Base-by-base conservation (phyloP, 495 filamentous ascomycete species). In the Penicillium coffeae region DNA sequence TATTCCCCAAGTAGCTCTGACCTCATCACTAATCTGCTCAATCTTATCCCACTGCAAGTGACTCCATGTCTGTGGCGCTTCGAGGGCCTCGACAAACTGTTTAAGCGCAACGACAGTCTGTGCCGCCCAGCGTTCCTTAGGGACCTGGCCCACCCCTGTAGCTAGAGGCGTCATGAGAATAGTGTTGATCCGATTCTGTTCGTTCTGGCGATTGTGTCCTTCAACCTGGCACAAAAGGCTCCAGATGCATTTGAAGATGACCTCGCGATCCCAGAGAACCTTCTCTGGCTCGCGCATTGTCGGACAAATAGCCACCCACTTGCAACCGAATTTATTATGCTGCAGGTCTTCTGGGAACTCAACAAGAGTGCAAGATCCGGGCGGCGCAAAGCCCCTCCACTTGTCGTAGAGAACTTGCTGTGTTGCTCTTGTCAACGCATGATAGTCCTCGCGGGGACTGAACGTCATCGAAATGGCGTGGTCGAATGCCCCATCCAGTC, bases 241-340 rank as follows among this genome's bases (percentile, higher is more conserved):
- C 77, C 77, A 78, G 1, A 73, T 54, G 60, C 77, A 75, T 55
- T 78, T 69, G 48, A 75, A 78, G 15, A 78, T 70, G n/a, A 80
- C 62, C 58, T 78, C 77, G 2, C 71, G 69, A 51, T 80, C 71
- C 75, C 76, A 80, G 14, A 14, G 35, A 16, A 64, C 71, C 43
- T 60, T 34, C 3, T 54, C 30, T 0, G 74, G 75, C 13, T 67
- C 54, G 20, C 69, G 53, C 75, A 78, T 80, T 8, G 75, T 78
- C 22, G 76, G 76, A 58, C 76, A 80, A 14, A 80, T 47, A 7
- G 68, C 73, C 13, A 80, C 49, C 60, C 70, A 76, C 30, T 50
- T 56, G 52, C 70, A 73, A 4, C 56, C 60, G 55, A 67, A 70
- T 3, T 6, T 7, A 38, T 75, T 74, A 21, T 25, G 39, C 32